These are phyloP conservation scores for Grosmannia serpens DNA, from an alignment of 2,329 filamentous ascomycete species.

Conservation along the genomic window DNA sequence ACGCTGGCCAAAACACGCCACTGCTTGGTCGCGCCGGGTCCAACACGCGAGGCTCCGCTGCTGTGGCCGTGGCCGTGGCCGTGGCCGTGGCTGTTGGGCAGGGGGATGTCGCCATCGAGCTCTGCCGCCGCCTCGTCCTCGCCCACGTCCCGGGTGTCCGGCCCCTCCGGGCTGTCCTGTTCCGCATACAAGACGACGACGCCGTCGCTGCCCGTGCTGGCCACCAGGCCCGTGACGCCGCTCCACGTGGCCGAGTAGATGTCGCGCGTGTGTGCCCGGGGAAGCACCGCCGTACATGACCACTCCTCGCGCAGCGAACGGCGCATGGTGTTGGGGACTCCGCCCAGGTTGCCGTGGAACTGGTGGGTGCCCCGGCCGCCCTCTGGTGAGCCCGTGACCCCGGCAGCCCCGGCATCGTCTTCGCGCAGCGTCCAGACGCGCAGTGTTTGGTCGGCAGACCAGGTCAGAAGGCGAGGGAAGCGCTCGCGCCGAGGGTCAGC, in stretches of 20 bases:
- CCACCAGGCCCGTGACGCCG: conserved; percentile 60
- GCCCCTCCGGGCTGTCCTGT: neutral
- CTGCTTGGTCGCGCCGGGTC: conserved; percentile 17
- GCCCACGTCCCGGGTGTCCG: neutral
- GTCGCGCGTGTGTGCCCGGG: conserved; percentile 63
- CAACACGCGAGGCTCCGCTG: neutral
- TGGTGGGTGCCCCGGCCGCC: conserved; percentile 13
- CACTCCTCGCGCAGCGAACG: conserved; percentile 70
- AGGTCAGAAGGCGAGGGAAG: conserved; percentile 62
- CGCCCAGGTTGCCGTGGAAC: conserved; percentile 34
- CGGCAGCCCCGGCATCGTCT: conserved; percentile 34
- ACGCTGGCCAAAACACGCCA: conserved; percentile 65
- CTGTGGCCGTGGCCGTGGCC: conserved; percentile 17
- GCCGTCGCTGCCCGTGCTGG: conserved; percentile 84
- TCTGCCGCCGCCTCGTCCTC: conserved; percentile 6
- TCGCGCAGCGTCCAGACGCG: conserved; percentile 64
- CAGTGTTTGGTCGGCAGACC: conserved; percentile 71
- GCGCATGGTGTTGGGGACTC: conserved; percentile 84
- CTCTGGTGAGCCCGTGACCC: conserved; percentile 2
- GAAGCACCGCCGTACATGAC: conserved; percentile 66
- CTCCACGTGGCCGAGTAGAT: conserved; percentile 86
- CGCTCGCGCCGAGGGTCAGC: conserved; percentile 24
- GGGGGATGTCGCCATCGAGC: conserved; percentile 9
- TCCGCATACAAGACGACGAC: conserved; percentile 71
- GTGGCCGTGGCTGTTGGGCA: conserved; percentile 5